Percentiles rank a stretch among this genome's conserved stretches.
phyloP scores from a whole-genome alignment of 2,329 filamentous ascomycete genomes.

The Tolypocladium guangdongense region DNA sequence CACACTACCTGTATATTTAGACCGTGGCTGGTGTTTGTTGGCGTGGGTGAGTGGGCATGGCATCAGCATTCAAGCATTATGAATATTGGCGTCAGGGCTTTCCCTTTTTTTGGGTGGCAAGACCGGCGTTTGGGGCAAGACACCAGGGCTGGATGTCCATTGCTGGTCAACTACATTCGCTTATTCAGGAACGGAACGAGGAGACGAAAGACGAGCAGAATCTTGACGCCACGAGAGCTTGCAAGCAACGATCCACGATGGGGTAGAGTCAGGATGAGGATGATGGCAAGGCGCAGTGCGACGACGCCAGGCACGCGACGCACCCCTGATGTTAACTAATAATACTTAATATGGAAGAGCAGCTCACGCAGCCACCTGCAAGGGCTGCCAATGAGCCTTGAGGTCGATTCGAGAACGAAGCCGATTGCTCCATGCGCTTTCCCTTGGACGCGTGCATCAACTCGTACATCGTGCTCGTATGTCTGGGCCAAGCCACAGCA shows the following conservation, averaged over 20 bases:
- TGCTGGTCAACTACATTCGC: constrained; percentile 26
- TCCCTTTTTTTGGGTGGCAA: constrained; percentile 14
- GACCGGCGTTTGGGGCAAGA: constrained; percentile 31
- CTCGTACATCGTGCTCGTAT: not conserved
- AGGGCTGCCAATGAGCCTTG: not conserved
- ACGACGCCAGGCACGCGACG: constrained; percentile 2
- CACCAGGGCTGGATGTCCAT: not conserved
- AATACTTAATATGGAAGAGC: constrained; percentile 11
- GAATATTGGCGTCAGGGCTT: constrained; percentile 25
- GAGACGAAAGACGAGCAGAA: not conserved
- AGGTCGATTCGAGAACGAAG: not conserved
- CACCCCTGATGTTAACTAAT: constrained; percentile 8
- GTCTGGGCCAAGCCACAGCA: not conserved
- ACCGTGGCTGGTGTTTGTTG: constrained; percentile 32
- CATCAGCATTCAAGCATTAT: constrained; percentile 26
- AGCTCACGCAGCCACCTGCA: not conserved
- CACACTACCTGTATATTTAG: constrained; percentile 34
- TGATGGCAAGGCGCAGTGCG: not conserved
- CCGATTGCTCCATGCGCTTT: not conserved
- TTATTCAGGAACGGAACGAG: constrained; percentile 17
- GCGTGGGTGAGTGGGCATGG: constrained; percentile 31
- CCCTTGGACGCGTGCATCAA: not conserved
- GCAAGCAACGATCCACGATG: not conserved
- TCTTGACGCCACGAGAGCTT: not conserved
- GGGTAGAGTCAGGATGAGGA: not conserved